Evolutionary conservation across 352 stramenopile genomes (phyloP).

Genomic region (Globisporangium canariense): DNA sequence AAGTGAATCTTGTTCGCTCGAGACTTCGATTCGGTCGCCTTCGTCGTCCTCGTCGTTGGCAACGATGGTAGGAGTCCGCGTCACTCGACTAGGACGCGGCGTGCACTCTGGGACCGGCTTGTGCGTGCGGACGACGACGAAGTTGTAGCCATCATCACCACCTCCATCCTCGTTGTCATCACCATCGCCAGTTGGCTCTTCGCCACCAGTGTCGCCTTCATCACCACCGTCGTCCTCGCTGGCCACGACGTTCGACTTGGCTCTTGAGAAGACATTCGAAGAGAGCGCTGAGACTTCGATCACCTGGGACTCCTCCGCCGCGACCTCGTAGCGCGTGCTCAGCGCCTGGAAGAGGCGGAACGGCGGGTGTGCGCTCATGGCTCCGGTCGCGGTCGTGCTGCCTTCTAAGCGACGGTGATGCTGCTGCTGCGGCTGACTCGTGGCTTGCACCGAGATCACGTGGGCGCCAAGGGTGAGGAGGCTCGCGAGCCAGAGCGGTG

Average conservation of each 20-base stretch:
- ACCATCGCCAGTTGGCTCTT: neutral
- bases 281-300: neutral
- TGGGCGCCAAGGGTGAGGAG: neutral
- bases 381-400: neutral
- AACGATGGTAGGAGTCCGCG: neutral
- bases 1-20: neutral
- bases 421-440: neutral
- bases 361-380: neutral
- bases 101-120: neutral
- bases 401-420: neutral
- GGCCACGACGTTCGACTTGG: neutral
- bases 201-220: neutral
- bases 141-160: neutral
- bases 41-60: neutral
- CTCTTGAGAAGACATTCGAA: neutral
- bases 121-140: neutral
- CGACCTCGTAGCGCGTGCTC: constrained; percentile 6
- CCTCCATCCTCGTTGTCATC: neutral
- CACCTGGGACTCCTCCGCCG: neutral
- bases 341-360: constrained; percentile 7
- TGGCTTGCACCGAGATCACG: too few relatives aligned
- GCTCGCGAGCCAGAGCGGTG: neutral
- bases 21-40: neutral
- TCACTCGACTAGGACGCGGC: neutral
- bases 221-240: neutral